Base-by-base conservation (phyloP, 2,329 filamentous ascomycete genomes). In the Pseudogymnoascus sp. region DNA sequence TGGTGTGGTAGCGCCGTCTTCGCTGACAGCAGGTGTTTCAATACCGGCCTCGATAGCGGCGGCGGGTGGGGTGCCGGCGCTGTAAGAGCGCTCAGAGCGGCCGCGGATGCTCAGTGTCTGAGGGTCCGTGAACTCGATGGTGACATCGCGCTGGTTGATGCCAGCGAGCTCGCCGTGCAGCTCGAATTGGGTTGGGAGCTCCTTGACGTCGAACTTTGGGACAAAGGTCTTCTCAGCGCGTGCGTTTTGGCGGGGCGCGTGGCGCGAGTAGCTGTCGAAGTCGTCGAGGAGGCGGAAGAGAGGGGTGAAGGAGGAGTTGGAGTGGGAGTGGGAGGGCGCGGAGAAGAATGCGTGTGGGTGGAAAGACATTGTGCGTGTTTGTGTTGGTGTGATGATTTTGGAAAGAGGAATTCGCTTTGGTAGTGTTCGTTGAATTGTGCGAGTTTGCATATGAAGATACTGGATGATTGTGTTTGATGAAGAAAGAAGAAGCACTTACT, bases 121-220 rank as follows among this genome's bases (percentile, higher is more conserved):
- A 30, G 82, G 79, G 71, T 92, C 88, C 61, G 83, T 86, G 79
- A 92, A 92, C 71, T 92, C 88, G 71, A 92, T 88, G 69, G 80
- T 78, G 69, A 93, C 77, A 69, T 91, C 79, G 67, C 89, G 82
- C 76, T 89, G 87, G 66, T 81, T 81, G 67, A 91, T 77, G 61
- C 89, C 89, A 0, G 89, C 86, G 6, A 93, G 82, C 75, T 93
- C 89, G 68, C 89, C 89, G 70, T 91, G 85, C 22, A 93, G 86
- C 74, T 92, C 86, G 70, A 90, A 93, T 64, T 78, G 74, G 6
- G 83, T 75, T 64, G 82, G 81, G 8, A 81, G 84, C 77, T 93
- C 89, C 70, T 83, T 85, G 63, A 92, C 79, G 69, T 92, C 89
- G 70, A 93, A 93, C 74, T 84, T 86, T 59, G 89, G 89, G 63